These are phyloP conservation scores for Pholiota conissans DNA, from an alignment of 768 basidiomycete species.

Conservation along the genomic window DNA sequence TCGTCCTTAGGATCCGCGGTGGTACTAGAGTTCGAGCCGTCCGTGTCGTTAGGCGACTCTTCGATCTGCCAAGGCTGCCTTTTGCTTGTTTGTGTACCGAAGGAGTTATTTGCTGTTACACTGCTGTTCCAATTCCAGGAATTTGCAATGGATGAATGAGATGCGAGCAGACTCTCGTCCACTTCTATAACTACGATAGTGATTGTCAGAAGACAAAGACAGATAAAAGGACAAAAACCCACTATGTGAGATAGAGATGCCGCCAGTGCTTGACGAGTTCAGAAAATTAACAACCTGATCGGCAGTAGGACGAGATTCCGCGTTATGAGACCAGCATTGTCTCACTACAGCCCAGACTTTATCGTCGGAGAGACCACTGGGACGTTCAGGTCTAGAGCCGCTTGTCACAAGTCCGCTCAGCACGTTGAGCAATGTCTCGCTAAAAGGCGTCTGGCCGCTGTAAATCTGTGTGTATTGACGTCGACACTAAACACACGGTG, in stretches of 20 bases:
- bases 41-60: background rate
- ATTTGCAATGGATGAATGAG: background rate
- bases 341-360: background rate
- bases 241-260: background rate
- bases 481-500: background rate
- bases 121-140: slow-evolving; percentile 1
- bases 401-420: background rate
- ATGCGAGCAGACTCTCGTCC: background rate
- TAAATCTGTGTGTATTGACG: background rate
- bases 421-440: background rate
- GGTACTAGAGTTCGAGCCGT: background rate
- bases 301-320: background rate
- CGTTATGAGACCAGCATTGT: background rate
- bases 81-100: background rate
- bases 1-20: background rate
- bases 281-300: background rate
- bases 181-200: too few relatives aligned
- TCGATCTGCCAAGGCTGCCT: background rate
- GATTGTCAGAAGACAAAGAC: too few relatives aligned
- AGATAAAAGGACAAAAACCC: too few relatives aligned
- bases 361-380: background rate
- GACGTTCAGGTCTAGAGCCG: background rate
- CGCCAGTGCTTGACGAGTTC: background rate
- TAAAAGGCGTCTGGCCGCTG: background rate
- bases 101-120: background rate